Evolutionary conservation across 2,329 filamentous ascomycete genomes (phyloP), one percentile per base, ranked within the genome.

Genomic region (Hypoxylon sp.): DNA sequence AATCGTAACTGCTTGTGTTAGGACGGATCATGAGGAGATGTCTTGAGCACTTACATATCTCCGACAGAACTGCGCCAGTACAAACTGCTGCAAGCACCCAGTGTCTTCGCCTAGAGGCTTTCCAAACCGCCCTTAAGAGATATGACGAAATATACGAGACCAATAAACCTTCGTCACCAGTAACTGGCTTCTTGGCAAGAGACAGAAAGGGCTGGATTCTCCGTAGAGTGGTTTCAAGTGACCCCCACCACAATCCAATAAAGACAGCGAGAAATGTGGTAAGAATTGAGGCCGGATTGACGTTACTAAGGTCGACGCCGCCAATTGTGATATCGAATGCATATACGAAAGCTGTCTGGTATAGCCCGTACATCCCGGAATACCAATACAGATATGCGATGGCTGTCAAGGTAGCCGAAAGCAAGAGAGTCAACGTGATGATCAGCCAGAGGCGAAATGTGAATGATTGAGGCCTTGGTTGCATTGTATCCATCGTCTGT

Each of bases 111-210:
- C 50, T 66, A n/a, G 25, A 46, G n/a, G 62, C 68, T 50, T 63
- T 60, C 28, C 43, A 66, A 10, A 60, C 55, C n/a, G 62, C 61
- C 41, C 60, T 56, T 9, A 68, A 30, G 1, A 68, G 52, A 23
- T 71, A 71, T 7, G 68, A 66, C 13, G 68, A 71, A 5, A 51
- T 58, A 19, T 68, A 71, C 1, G 68, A 68, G 4, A 71, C 32
- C 2, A 49, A 48, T 34, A 68, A 7, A 13, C 65, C 65, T 53
- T 66, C 56, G 1, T 45, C 58, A 5, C 62, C 65, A 10, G 43
- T 7, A 6, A 49, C 56, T n/a, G 68, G 65, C 3, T 50, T 36
- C 28, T 68, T 64, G 13, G 65, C 59, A 32, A 71, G 50, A 14
- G 68, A 60, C 9, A 71, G 28, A 45, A 60, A 71, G 10, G 68